A percentile compares a stretch with the other conserved stretches of the same genome.
Evolutionary conservation across 352 stramenopile species (phyloP).

Genomic region (Hyaloperonospora arabidopsidis): DNA sequence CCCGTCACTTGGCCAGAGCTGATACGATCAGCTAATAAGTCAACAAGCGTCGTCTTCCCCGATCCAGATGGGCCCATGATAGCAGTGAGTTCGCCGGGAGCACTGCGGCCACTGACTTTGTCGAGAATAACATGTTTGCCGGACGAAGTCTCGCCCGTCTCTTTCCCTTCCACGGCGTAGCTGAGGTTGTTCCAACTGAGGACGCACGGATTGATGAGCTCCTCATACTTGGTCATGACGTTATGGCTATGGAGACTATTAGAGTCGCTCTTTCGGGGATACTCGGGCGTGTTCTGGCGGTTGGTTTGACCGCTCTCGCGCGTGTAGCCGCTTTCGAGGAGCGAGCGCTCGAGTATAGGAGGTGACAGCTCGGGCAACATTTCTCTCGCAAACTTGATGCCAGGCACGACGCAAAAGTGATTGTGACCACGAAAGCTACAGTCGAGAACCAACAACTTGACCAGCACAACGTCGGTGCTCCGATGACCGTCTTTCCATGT

Average conservation of each 20-base stretch:
- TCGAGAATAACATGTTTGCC: conserved; percentile 37
- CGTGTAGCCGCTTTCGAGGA: conserved; percentile 20
- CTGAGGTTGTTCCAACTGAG: conserved; percentile 13
- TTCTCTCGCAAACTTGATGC: no score
- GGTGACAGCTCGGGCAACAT: conserved; percentile 20
- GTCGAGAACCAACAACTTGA: no score
- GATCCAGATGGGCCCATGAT: conserved; percentile 61
- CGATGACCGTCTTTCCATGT: no score
- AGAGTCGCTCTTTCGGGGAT: conserved; percentile 6
- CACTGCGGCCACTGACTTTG: conserved; percentile 42
- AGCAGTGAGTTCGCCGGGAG: conserved; percentile 46
- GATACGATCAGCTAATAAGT: conserved; percentile 55
- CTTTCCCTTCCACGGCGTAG: conserved; percentile 1
- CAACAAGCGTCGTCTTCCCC: conserved; percentile 56
- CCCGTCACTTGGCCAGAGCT: conserved; percentile 37
- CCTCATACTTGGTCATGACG: conserved; percentile 18
- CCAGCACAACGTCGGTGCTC: no score
- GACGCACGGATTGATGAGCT: conserved; percentile 12
- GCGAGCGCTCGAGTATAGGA: conserved; percentile 19
- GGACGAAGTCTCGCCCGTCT: conserved; percentile 2
- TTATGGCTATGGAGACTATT: conserved; percentile 17
- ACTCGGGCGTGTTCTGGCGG: conserved; percentile 17
- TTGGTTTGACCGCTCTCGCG: conserved; percentile 16
- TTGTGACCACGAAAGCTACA: no score
- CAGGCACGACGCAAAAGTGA: no score